These are phyloP conservation scores for Tanacetum coccineum DNA, from an alignment of 129 eudicot genomes.

Conservation along the genomic window DNA sequence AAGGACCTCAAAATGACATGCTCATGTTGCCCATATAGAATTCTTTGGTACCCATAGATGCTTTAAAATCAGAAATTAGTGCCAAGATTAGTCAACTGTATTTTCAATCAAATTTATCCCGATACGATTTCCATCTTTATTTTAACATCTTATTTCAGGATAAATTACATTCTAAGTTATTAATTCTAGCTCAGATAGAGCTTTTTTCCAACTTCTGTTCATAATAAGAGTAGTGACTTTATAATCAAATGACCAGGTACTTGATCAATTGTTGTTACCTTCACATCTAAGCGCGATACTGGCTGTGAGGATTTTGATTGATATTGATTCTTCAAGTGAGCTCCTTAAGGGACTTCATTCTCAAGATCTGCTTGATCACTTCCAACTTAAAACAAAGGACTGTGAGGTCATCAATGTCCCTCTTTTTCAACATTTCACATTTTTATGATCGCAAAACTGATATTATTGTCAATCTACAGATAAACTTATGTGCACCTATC, in stretches of 20 bases:
- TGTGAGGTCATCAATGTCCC: constrained; percentile 49
- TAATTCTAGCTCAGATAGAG: constrained; percentile 8
- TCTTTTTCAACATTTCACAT: background rate
- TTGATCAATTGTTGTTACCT: constrained; percentile 44
- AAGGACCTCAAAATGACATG: too few relatives aligned
- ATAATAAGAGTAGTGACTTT: constrained; percentile 8
- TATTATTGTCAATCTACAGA: constrained; percentile 39
- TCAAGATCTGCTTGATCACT: constrained; percentile 63
- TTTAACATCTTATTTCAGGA: background rate
- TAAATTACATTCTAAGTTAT: background rate
- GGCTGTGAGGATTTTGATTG: constrained; percentile 29
- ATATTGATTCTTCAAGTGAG: constrained; percentile 32
- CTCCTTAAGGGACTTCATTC: constrained; percentile 33
- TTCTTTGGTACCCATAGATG: too few relatives aligned
- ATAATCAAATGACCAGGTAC: constrained; percentile 40
- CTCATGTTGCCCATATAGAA: too few relatives aligned
- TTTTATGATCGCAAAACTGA: constrained; percentile 14
- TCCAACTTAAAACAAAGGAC: constrained; percentile 50
- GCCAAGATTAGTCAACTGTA: too few relatives aligned
- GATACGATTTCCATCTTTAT: background rate
- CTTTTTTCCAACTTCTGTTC: background rate
- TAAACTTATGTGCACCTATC: constrained; percentile 39
- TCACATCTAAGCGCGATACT: constrained; percentile 46
- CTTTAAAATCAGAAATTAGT: too few relatives aligned
- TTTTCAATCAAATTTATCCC: too few relatives aligned